These are phyloP conservation scores for Phialophora expanda DNA, from an alignment of 2,329 filamentous ascomycete species.

Conservation along the genomic window DNA sequence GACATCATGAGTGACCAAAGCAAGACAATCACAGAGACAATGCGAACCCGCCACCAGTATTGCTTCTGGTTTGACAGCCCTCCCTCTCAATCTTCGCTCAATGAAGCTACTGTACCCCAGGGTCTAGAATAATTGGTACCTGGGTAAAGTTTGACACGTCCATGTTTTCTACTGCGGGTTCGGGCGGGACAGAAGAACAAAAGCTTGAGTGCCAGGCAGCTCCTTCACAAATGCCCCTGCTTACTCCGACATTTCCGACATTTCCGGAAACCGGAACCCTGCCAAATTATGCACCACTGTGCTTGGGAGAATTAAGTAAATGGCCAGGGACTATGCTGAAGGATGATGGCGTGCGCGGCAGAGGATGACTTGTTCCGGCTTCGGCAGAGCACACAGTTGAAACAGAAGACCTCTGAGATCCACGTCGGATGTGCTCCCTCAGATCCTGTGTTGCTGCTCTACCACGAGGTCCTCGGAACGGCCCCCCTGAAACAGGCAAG, in stretches of 20 bases:
- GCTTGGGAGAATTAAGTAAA: not conserved
- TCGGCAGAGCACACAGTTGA: not conserved
- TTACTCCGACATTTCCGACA: conserved; percentile 13
- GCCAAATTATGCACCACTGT: conserved; percentile 5
- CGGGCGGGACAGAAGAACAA: conserved; percentile 6
- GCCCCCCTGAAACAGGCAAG: conserved; percentile 19
- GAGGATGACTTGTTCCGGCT: not conserved
- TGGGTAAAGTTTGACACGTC: not conserved
- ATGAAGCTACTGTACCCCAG: not conserved
- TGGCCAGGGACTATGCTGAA: conserved; percentile 1
- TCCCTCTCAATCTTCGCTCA: not conserved
- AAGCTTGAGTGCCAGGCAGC: conserved; percentile 2
- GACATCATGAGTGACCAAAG: not conserved
- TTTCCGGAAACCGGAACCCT: not conserved
- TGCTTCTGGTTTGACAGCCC: not conserved
- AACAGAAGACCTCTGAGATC: not conserved
- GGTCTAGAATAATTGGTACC: not conserved
- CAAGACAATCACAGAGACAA: not conserved
- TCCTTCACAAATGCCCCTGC: not conserved
- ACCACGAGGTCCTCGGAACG: conserved; percentile 4
- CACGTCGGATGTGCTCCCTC: not conserved
- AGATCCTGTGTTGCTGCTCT: not conserved
- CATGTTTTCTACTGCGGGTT: not conserved
- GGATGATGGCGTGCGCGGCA: conserved; percentile 1
- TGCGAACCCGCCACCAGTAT: not conserved